Base-by-base conservation (phyloP, 441 rosid species). In the Gossypium aridum region DNA sequence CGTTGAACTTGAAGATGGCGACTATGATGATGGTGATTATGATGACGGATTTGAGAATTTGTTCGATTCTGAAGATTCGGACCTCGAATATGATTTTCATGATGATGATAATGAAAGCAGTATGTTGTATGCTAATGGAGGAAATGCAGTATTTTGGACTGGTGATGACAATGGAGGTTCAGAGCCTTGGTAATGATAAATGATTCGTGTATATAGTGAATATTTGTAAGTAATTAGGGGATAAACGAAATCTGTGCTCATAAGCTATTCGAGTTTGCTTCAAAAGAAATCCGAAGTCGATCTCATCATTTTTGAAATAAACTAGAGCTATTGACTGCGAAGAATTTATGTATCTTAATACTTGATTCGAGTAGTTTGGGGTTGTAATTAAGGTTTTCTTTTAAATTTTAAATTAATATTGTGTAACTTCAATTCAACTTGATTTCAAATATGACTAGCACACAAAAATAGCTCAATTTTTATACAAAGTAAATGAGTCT, bases 21-120 rank as follows among this genome's bases (percentile, higher is more conserved):
- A 39, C 14, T 76, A 76, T 66, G 72, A 57, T 7, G 82, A 75
- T 75, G 79, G 49, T 66, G 83, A 83, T 66, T 79, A 84, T 69
- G 87, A 81, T 71, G 96, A 88, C 80, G 97, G 91, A 23, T 91
- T 93, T 62, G 91, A 91, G 85, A 80, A 85, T 65, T 73, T 93
- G 77, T 91, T 91, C 20, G 89, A 85, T 39, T 83, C 86, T 0
- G 83, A 79, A 39, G 87, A 87, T 84, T 66, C 83, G 5, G 90
- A 84, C 77, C 73, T 83, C 43, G 94, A 91, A 61, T 81, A 63
- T 81, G 82, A 83, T 45, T 85, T 83, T 22, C 72, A 77, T 20
- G 80, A 75, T 9, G 77, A 85, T 5, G 60, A 49, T 0, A 70
- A 77, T 51, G 85, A 47, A 64, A 79, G 66, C 68, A 6, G 34